A percentile compares a stretch with the other conserved stretches of the same genome.
phyloP scores from a whole-genome alignment of 2,329 filamentous ascomycete species.

The Blumeria graminis region DNA sequence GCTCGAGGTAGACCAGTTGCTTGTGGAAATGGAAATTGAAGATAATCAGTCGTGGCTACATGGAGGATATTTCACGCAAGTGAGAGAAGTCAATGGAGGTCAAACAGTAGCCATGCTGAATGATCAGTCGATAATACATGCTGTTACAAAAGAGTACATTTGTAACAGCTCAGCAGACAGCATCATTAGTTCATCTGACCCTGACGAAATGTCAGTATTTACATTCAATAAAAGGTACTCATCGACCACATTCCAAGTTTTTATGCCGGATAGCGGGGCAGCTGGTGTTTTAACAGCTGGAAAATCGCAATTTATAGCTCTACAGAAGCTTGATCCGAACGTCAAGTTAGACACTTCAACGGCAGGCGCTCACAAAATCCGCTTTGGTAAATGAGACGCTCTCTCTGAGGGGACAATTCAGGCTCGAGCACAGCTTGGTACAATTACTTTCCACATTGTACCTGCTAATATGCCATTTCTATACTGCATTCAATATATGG shows the following conservation, averaged over 20 bases:
- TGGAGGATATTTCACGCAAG: not conserved
- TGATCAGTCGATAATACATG: not conserved
- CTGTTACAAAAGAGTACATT: not conserved
- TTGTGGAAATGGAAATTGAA: not conserved
- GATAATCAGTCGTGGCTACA: not conserved
- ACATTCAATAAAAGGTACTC: not conserved
- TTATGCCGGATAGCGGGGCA: not conserved
- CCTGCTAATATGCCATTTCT: not conserved
- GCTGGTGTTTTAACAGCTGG: not conserved
- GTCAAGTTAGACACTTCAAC: not conserved
- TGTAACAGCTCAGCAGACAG: not conserved
- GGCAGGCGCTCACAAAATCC: not conserved
- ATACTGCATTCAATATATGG: not conserved
- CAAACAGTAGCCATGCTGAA: not conserved
- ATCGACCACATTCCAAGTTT: not conserved
- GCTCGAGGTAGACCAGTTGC: not conserved
- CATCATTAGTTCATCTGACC: not conserved
- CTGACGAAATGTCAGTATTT: not conserved
- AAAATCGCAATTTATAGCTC: not conserved
- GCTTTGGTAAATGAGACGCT: not conserved
- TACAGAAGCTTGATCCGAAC: not conserved
- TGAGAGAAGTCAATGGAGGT: not conserved
- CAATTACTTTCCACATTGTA: too few relatives aligned
- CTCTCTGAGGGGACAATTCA: too few relatives aligned
- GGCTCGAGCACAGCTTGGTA: too few relatives aligned